Evolutionary conservation across 495 filamentous ascomycete genomes (phyloP), one percentile per base, ranked within the genome.

Genomic region (Astrothelium subdiscretum): DNA sequence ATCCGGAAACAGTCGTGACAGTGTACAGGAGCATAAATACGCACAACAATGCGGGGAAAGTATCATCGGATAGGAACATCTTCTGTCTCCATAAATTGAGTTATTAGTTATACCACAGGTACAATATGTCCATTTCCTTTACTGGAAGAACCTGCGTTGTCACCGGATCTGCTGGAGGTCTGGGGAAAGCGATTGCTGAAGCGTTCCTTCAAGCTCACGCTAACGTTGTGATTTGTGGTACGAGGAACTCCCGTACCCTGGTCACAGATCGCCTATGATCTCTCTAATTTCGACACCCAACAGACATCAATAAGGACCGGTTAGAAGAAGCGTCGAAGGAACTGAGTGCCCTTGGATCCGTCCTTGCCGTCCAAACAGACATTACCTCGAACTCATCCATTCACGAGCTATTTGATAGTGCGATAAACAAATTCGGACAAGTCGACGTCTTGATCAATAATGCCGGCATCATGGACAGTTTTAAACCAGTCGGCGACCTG

Each of bases 371-470:
- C n/a, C 42, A 61, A 35, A 44, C 54, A 11, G 63, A 70, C 52
- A 51, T 71, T 31, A 68, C 70, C 2, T 32, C 51, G 4, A 66
- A 67, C 13, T 51, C 26, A 1, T 58, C 61, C 5, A 57, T 67
- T 15, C 60, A 67, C 27, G 58, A 61, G 3, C 20, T 69, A n/a
- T 69, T 70, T 31, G 20, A 59, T 13, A 6, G 63, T 29, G 63
- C 65, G 3, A 58, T 63, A 2, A 54, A 64, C 57, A 69, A 44
- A 61, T 70, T 72, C 40, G 61, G 62, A 2, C 48, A 61, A 20
- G 26, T 82, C 31, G 79, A 82, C 59, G 65, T 80, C 18, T 69
- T 81, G 12, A 66, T 81, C 66, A 83, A 81, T 72, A 80, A 79
- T 65, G 80, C 78, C 27, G 80, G 75, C 64, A 67, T 73, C 31